Conservation (phyloP, 2,329 filamentous ascomycete genomes). For the Colletotrichum neosansevieriae region DNA sequence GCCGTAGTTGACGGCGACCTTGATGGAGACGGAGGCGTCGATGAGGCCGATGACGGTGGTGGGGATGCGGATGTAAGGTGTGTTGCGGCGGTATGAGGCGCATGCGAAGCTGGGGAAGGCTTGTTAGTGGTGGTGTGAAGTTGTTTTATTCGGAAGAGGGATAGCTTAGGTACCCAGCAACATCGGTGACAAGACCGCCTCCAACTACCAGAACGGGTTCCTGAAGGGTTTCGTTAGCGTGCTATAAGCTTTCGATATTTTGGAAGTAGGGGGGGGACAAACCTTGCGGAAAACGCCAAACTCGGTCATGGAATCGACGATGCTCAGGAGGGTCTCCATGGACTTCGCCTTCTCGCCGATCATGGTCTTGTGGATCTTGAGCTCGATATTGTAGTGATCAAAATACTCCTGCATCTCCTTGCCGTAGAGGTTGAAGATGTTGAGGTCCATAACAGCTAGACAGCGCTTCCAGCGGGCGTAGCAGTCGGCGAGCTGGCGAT, state of each 20-base stretch:
- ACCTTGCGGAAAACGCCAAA: conserved; percentile 77
- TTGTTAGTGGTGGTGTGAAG: conserved; percentile 22
- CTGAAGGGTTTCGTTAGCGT: conserved; percentile 47
- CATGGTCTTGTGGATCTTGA: conserved; percentile 78
- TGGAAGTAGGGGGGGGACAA: conserved; percentile 13
- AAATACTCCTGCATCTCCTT: conserved; percentile 76
- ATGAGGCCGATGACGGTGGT: conserved; percentile 82
- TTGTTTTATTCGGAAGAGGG: conserved; percentile 50
- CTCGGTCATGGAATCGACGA: conserved; percentile 80
- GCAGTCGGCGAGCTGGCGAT: conserved; percentile 72
- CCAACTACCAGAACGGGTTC: conserved; percentile 76
- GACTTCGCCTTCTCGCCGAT: conserved; percentile 83
- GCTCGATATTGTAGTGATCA: conserved; percentile 69
- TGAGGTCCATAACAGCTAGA: conserved; percentile 77
- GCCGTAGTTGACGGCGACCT: conserved; percentile 83
- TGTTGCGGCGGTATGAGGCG: conserved; percentile 77
- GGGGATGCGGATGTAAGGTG: conserved; percentile 79
- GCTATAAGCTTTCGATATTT: not conserved
- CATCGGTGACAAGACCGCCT: conserved; percentile 78
- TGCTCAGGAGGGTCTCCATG: conserved; percentile 75
- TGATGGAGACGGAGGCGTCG: conserved; percentile 81
- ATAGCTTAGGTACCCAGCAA: conserved; percentile 68
- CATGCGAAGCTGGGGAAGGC: conserved; percentile 69
- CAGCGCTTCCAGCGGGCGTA: conserved; percentile 75
- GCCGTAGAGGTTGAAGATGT: conserved; percentile 78